Evolutionary conservation across 202 grass and related monocot species (phyloP).

Genomic region (Hordeum pubiflorum): DNA sequence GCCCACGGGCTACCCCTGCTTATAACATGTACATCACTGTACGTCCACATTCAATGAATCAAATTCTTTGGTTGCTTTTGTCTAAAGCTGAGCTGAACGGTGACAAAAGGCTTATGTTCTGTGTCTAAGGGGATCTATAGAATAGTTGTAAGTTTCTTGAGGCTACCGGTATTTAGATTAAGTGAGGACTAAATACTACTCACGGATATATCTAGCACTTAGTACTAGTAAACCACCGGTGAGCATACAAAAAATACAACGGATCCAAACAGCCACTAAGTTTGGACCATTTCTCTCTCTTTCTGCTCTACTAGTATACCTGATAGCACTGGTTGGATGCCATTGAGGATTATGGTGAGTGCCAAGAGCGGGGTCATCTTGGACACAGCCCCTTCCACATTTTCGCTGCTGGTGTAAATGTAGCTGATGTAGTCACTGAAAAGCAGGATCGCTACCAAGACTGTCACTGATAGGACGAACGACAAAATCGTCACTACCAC

Average conservation of each 20-base stretch:
- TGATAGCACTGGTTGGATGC: conserved; percentile 72
- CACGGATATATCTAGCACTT: no score
- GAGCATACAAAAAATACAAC: no score
- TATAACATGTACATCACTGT: not conserved
- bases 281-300: not conserved
- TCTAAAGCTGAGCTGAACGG: not conserved
- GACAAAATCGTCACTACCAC: conserved; percentile 42
- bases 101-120: not conserved
- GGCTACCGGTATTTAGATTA: no score
- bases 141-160: no score
- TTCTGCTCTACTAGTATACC: conserved; percentile 7
- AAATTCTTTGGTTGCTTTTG: not conserved
- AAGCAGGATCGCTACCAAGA: conserved; percentile 32
- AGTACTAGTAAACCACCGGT: no score
- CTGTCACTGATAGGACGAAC: conserved; percentile 1
- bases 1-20: conserved; percentile 62
- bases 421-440: conserved; percentile 57
- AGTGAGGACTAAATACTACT: no score
- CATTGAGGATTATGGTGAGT: conserved; percentile 58
- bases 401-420: conserved; percentile 54
- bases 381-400: conserved; percentile 47
- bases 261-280: no score
- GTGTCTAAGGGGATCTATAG: no score
- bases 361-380: conserved; percentile 56
- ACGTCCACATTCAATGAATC: not conserved